Percentiles rank a stretch among this genome's conserved stretches.
phyloP scores from a whole-genome alignment of 2,329 filamentous ascomycete species.

The Ramularia endophylla region DNA sequence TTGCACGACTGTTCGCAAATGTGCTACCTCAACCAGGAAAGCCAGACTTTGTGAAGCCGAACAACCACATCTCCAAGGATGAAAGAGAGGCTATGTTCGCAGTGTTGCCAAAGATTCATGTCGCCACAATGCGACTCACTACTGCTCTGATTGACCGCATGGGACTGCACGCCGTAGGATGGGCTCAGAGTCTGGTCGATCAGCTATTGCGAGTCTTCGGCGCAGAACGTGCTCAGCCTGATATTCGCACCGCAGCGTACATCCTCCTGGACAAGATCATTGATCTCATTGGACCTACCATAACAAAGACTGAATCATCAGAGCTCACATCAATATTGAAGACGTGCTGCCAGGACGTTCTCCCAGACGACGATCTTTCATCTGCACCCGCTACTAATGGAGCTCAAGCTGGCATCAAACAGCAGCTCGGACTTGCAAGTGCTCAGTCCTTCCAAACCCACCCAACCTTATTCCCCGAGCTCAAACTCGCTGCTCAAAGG shows the following conservation, averaged over 20 bases:
- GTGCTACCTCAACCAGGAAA: slow-evolving; percentile 42
- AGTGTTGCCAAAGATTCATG: slow-evolving; percentile 67
- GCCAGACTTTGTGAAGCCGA: slow-evolving; percentile 53
- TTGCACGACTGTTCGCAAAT: slow-evolving; percentile 64
- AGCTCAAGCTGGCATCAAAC: slow-evolving; percentile 13
- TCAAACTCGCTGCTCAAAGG: slow-evolving; percentile 51
- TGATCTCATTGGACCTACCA: slow-evolving; percentile 55
- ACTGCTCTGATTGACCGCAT: slow-evolving; percentile 54
- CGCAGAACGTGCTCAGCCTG: slow-evolving; percentile 43
- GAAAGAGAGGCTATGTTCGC: slow-evolving; percentile 76
- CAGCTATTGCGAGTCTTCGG: slow-evolving; percentile 67
- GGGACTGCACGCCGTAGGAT: slow-evolving; percentile 50
- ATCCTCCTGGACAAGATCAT: slow-evolving; percentile 53
- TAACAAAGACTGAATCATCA: slow-evolving; percentile 60
- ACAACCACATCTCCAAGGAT: slow-evolving; percentile 67
- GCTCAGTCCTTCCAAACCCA: slow-evolving; percentile 9
- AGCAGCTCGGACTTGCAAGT: slow-evolving; percentile 16
- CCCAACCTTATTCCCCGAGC: slow-evolving; percentile 36
- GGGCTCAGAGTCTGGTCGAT: slow-evolving; percentile 61
- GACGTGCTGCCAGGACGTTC: slow-evolving; percentile 68
- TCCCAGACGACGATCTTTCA: slow-evolving; percentile 40
- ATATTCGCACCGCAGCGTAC: slow-evolving; percentile 59
- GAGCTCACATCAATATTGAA: slow-evolving; percentile 58
- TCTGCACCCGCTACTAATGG: slow-evolving; percentile 4
- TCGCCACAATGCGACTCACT: slow-evolving; percentile 61